A percentile compares a stretch with the other conserved stretches of the same genome.
These are phyloP conservation scores for Aspergillus phoenicis DNA, from an alignment of 2,329 filamentous ascomycete genomes.

Conservation along the genomic window DNA sequence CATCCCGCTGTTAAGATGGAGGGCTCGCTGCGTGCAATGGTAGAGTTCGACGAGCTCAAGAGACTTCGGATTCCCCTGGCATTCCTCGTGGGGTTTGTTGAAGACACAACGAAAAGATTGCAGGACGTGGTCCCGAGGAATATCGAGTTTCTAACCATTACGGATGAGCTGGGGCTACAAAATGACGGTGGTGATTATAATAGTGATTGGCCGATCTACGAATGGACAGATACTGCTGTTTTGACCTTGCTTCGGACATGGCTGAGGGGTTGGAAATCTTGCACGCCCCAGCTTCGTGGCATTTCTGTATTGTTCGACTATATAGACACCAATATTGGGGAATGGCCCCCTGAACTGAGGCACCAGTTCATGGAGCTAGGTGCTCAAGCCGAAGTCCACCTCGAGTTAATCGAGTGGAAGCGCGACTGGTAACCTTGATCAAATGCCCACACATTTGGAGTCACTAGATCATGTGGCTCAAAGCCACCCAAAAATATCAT, in stretches of 20 bases:
- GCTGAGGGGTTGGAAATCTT: constrained; percentile 16
- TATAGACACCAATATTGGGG: not conserved
- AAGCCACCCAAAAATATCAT: no score
- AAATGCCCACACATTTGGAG: no score
- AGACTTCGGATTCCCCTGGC: constrained; percentile 5
- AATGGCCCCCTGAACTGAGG: constrained; percentile 9
- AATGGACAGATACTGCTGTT: constrained; percentile 8
- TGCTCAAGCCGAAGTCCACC: constrained; percentile 4
- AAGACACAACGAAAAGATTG: constrained; percentile 6
- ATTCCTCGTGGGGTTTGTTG: constrained; percentile 11
- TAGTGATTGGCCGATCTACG: constrained; percentile 11
- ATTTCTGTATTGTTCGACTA: constrained; percentile 10
- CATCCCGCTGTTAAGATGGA: not conserved
- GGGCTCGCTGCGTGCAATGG: constrained; percentile 3
- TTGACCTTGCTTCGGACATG: constrained; percentile 17
- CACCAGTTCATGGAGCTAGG: constrained; percentile 10
- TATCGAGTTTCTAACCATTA: constrained; percentile 22
- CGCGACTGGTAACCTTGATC: not conserved
- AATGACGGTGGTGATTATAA: constrained; percentile 2
- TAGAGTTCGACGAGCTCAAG: constrained; percentile 4
- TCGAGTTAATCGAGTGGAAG: constrained; percentile 8
- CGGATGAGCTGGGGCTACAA: constrained; percentile 18
- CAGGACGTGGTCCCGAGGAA: constrained; percentile 20
- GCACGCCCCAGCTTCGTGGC: constrained; percentile 15
- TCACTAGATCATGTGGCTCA: no score